Evolutionary conservation across 2,329 filamentous ascomycete species (phyloP).

Genomic region (Pezicula rhizophila): DNA sequence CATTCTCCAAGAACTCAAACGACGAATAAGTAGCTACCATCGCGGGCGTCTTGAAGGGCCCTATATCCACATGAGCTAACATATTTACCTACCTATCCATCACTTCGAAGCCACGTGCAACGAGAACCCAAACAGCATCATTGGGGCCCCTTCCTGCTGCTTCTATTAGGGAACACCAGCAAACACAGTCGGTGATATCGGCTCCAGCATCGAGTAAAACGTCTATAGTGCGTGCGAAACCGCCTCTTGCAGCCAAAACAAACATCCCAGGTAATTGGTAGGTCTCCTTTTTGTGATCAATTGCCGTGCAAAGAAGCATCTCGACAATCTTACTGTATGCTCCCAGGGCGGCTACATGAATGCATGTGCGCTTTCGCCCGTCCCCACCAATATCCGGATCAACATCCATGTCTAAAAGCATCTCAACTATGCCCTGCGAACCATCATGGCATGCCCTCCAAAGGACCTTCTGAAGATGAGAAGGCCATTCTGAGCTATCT

Average conservation of each 20-base stretch:
- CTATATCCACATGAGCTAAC: background rate
- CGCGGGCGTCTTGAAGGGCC: background rate
- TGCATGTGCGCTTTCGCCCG: background rate
- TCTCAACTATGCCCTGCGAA: background rate
- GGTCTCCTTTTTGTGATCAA: background rate
- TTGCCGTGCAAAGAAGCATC: background rate
- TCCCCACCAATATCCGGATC: background rate
- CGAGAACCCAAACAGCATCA: background rate
- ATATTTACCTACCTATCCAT: too few relatives aligned
- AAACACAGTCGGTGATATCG: background rate
- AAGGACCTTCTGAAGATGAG: background rate
- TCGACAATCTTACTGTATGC: background rate
- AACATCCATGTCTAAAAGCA: background rate
- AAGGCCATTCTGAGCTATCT: too few relatives aligned
- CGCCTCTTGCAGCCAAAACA: background rate
- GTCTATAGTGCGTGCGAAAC: background rate
- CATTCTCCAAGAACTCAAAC: background rate
- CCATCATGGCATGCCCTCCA: background rate
- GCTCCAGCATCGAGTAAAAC: background rate
- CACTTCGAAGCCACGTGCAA: background rate
- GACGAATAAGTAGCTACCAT: background rate
- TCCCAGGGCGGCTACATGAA: background rate
- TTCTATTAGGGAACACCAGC: background rate
- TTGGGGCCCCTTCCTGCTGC: background rate
- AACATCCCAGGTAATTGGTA: background rate